Evolutionary conservation across 768 basidiomycete species (phyloP).

Genomic region (Xerocomellus amylosporus): DNA sequence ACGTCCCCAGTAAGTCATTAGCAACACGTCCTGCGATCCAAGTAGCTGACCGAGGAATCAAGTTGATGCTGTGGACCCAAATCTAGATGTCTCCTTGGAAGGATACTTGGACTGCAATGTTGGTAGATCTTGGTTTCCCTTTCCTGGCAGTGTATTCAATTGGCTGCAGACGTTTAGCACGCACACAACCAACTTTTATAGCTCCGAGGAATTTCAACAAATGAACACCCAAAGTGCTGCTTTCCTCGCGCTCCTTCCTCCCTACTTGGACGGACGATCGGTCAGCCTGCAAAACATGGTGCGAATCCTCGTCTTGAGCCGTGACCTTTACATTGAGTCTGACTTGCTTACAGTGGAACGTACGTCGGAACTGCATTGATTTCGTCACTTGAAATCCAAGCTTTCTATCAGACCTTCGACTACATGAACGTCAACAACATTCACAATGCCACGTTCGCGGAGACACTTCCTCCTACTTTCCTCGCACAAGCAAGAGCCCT

Average conservation of each 20-base stretch:
- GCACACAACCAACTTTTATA: conserved; percentile 52
- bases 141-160: neutral
- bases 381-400: neutral
- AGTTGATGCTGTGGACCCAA: conserved; percentile 63
- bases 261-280: conserved; percentile 52
- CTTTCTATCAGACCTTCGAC: conserved; percentile 52
- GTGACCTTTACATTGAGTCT: neutral
- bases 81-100: conserved; percentile 61
- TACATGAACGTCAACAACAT: conserved; percentile 72
- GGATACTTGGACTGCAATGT: conserved; percentile 64
- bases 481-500: conserved; percentile 56
- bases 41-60: conserved; percentile 21
- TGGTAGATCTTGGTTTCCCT: conserved; percentile 6
- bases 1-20: conserved; percentile 39
- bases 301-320: neutral
- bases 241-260: conserved; percentile 50
- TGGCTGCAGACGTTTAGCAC: conserved; percentile 43
- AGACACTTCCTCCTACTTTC: conserved; percentile 44
- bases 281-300: conserved; percentile 61
- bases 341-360: conserved; percentile 42
- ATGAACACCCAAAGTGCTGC: conserved; percentile 42
- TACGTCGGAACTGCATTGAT: conserved; percentile 21
- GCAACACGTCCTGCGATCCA: neutral
- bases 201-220: conserved; percentile 47
- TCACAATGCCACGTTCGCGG: conserved; percentile 57